Conservation (phyloP, 2,329 filamentous ascomycete genomes). For the Atkinsonella texensis region DNA sequence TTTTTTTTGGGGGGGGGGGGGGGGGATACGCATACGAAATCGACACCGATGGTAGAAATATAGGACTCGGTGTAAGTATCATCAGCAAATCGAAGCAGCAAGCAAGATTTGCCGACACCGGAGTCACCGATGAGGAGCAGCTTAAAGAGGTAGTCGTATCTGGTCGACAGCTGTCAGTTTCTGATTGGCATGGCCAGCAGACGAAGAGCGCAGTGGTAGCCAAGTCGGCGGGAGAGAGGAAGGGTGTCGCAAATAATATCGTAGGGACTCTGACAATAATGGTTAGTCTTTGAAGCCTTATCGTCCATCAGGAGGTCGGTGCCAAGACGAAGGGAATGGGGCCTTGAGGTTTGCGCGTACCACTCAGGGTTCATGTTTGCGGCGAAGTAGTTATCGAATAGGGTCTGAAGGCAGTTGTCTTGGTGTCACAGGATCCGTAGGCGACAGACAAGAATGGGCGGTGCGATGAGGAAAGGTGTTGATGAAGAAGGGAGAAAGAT, state of each 20-base stretch:
- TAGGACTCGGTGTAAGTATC: slow-evolving; percentile 99
- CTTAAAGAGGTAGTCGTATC: slow-evolving; percentile 99
- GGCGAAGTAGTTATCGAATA: slow-evolving; percentile 11
- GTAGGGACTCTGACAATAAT: slow-evolving; percentile 3
- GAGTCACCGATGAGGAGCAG: slow-evolving; percentile 99
- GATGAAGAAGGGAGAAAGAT: slow-evolving; percentile 17
- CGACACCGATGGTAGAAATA: slow-evolving; percentile 98
- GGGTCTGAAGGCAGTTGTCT: slow-evolving; percentile 1
- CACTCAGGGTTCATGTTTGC: slow-evolving; percentile 84
- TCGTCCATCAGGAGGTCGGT: slow-evolving; percentile 18
- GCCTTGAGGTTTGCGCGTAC: slow-evolving; percentile 43
- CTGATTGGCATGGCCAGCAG: too few relatives aligned
- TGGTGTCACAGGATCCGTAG: neutral
- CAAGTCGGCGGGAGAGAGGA: neutral
- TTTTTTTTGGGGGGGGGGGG: too few relatives aligned
- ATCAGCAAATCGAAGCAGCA: slow-evolving; percentile 95
- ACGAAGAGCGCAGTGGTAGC: neutral
- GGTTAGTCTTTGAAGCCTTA: slow-evolving; percentile 4
- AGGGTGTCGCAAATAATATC: neutral
- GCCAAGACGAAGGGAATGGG: slow-evolving; percentile 12
- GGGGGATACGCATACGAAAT: slow-evolving; percentile 64
- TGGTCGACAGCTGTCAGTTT: slow-evolving; percentile 28
- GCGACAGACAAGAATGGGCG: neutral
- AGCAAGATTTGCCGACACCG: slow-evolving; percentile 98
- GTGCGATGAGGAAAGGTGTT: slow-evolving; percentile 11